A percentile compares a stretch with the other conserved stretches of the same genome.
These are phyloP conservation scores for Allomyces javanicus DNA, from an alignment of 192 early-diverging fungal genomes.

Conservation along the genomic window DNA sequence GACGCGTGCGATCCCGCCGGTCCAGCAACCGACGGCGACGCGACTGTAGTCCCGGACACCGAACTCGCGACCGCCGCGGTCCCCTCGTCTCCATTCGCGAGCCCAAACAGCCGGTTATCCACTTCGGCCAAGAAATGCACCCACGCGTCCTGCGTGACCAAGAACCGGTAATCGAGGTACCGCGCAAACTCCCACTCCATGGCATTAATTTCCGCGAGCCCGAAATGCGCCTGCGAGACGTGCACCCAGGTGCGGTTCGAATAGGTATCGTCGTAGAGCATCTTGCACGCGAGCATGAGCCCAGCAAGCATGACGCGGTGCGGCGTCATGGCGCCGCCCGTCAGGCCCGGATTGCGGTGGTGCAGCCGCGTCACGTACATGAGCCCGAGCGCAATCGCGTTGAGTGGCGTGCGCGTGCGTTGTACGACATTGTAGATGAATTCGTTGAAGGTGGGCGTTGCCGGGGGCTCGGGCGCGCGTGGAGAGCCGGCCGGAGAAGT, in stretches of 20 bases:
- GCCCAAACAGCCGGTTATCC: slow-evolving; percentile 5
- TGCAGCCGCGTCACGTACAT: slow-evolving; percentile 31
- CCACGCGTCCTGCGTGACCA: slow-evolving; percentile 28
- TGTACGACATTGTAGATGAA: slow-evolving; percentile 27
- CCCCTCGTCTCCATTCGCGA: too few relatives aligned
- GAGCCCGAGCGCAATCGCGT: slow-evolving; percentile 28
- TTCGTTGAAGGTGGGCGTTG: not conserved
- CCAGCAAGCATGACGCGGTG: slow-evolving; percentile 45
- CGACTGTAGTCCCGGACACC: too few relatives aligned
- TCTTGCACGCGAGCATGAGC: slow-evolving; percentile 47
- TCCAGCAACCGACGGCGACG: too few relatives aligned
- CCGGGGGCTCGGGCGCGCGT: too few relatives aligned
- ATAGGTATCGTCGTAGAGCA: slow-evolving; percentile 45
- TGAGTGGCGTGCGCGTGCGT: slow-evolving; percentile 28
- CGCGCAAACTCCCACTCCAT: slow-evolving; percentile 44
- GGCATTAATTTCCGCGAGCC: slow-evolving; percentile 35
- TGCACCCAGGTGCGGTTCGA: slow-evolving; percentile 46
- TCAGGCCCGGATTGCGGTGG: slow-evolving; percentile 25
- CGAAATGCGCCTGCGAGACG: slow-evolving; percentile 32
- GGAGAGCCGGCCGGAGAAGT: too few relatives aligned
- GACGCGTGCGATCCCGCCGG: too few relatives aligned
- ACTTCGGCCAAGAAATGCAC: slow-evolving; percentile 27
- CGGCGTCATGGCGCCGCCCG: slow-evolving; percentile 26
- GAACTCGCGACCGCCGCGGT: too few relatives aligned
- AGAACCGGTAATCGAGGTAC: slow-evolving; percentile 28